Base-by-base conservation (phyloP, 192 early-diverging fungal species). In the Coemansia sp. region DNA sequence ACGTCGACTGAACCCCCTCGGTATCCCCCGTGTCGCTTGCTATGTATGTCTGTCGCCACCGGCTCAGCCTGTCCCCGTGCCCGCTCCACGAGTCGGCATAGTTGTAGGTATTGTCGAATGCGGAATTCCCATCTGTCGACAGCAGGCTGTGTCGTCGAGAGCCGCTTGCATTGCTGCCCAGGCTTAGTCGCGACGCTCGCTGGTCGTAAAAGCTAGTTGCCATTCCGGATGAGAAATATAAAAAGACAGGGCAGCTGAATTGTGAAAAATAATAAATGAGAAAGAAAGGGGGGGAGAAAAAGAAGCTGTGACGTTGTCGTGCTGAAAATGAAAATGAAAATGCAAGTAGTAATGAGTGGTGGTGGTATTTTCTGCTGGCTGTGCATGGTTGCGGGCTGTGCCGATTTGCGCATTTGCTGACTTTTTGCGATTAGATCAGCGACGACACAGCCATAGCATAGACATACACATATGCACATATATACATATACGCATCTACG, bases 111-210 rank as follows among this genome's bases (percentile, higher is more conserved):
- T 19, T 53, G 11, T 60, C 67, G 13, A 42, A 9, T 11, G 25
- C 19, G 36, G 19, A 24, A 32, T 24, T 28, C 7, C 61, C 67
- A 30, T 64, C 68, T 20, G 58, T 45, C 16, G 69, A 72, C 9
- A 72, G 70, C 49, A 72, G 45, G 52, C 75, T 78, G 61, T 78
- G 75, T 55, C 75, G 52, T 52, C 75, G 69, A 55, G 75, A 78
- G 58, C 66, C 67, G 34, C 60, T 72, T 28, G 46, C 62, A 0
- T 36, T 60, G 60, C 71, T 72, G 34, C 70, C 71, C 22, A 69
- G 11, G 51, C 75, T 78, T 25, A 56, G 63, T 20, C 67, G 60
- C 35, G 64, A 47, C 14, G 49, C 30, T 16, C 53, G 58, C 22
- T 61, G 28, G 20, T 68, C 62, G 51, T 52, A 68, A 14, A 67